A percentile compares a stretch with the other conserved stretches of the same genome.
Conservation (phyloP, 2,329 filamentous ascomycete genomes). For the Botryotinia convoluta region DNA sequence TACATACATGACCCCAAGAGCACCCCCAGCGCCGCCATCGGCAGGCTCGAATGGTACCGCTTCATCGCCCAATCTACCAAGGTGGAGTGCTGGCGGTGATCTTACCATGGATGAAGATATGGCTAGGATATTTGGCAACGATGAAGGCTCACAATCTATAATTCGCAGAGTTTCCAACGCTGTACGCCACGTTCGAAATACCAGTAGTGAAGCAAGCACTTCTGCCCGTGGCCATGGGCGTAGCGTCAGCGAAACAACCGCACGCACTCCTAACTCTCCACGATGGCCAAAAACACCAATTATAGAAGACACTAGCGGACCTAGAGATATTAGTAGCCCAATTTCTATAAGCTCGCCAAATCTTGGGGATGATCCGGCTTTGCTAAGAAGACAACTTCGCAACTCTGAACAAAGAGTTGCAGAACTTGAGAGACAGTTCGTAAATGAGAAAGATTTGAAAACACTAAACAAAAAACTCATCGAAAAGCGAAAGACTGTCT, state of each 20-base stretch:
- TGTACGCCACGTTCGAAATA: constrained; percentile 80
- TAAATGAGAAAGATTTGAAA: constrained; percentile 47
- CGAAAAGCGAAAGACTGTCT: constrained; percentile 94
- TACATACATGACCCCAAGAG: constrained; percentile 39
- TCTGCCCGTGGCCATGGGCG: constrained; percentile 52
- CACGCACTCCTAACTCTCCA: constrained; percentile 60
- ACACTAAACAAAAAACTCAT: constrained; percentile 81
- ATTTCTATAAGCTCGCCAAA: constrained; percentile 59
- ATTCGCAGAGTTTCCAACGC: constrained; percentile 88
- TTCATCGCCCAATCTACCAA: constrained; percentile 65
- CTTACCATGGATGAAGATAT: constrained; percentile 97
- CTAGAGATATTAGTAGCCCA: constrained; percentile 69
- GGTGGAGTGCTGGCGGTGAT: constrained; percentile 77
- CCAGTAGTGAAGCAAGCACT: constrained; percentile 65
- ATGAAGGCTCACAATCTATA: constrained; percentile 75
- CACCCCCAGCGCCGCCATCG: constrained; percentile 37
- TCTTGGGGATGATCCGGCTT: constrained; percentile 59
- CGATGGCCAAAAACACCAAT: constrained; percentile 68
- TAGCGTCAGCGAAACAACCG: constrained; percentile 67
- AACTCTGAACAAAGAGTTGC: constrained; percentile 81
- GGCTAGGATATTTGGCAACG: constrained; percentile 76
- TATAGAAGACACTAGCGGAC: constrained; percentile 50
- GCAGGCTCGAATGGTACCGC: constrained; percentile 41
- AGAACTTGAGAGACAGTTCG: constrained; percentile 80
- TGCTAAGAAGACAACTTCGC: constrained; percentile 72